These are phyloP conservation scores for Aphanomyces invadans DNA, from an alignment of 352 stramenopile genomes.

Conservation along the genomic window DNA sequence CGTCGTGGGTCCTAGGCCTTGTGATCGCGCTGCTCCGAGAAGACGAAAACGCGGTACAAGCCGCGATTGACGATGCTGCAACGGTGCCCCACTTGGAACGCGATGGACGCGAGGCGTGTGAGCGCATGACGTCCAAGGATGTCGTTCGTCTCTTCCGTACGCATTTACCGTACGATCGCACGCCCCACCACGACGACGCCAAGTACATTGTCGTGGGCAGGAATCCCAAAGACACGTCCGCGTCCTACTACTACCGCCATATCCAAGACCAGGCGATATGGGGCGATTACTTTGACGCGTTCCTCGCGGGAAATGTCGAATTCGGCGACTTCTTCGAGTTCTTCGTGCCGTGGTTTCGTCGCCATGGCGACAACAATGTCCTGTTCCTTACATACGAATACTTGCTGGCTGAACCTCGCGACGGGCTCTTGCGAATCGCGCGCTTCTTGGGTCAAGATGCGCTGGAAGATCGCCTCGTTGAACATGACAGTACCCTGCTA, in stretches of 20 bases:
- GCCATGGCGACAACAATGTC: slow-evolving; percentile 34
- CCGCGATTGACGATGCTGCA: background rate
- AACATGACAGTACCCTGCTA: background rate
- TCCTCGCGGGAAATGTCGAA: slow-evolving; percentile 34
- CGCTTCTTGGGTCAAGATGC: slow-evolving; percentile 28
- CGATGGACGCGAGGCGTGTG: slow-evolving; percentile 29
- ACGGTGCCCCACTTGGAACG: slow-evolving; percentile 35
- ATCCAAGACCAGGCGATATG: slow-evolving; percentile 30
- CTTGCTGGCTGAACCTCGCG: slow-evolving; percentile 27
- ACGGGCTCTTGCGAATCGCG: slow-evolving; percentile 32
- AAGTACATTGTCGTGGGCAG: slow-evolving; percentile 37
- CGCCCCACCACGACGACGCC: slow-evolving; percentile 27
- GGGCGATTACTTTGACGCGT: slow-evolving; percentile 36
- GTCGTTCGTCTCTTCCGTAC: slow-evolving; percentile 34
- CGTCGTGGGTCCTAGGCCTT: slow-evolving; percentile 28
- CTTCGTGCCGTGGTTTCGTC: slow-evolving; percentile 29
- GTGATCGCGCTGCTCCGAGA: slow-evolving; percentile 30
- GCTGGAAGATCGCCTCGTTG: slow-evolving; percentile 15
- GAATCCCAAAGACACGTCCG: slow-evolving; percentile 39
- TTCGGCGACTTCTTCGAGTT: slow-evolving; percentile 37
- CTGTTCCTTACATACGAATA: slow-evolving; percentile 37
- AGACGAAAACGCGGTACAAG: slow-evolving; percentile 25
- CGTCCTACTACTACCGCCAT: slow-evolving; percentile 37
- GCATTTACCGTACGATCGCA: slow-evolving; percentile 31
- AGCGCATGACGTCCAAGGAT: slow-evolving; percentile 26